Conservation (phyloP, 176 grass and related monocot genomes). For the Bolboschoenus planiculmis region DNA sequence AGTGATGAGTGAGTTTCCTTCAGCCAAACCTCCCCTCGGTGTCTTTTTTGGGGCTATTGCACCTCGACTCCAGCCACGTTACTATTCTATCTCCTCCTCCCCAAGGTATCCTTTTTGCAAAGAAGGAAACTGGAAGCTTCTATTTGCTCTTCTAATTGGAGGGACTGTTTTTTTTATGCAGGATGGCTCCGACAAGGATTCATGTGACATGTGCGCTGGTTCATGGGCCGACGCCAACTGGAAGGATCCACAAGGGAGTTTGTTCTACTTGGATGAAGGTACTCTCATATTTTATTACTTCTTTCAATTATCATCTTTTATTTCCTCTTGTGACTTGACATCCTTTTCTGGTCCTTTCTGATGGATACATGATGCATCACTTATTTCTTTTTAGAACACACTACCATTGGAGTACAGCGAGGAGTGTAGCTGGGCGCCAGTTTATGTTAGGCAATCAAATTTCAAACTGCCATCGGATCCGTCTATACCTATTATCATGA, state of each 20-base stretch:
- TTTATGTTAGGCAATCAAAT: slow-evolving; percentile 88
- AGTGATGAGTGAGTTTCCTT: slow-evolving; percentile 80
- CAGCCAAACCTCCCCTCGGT: slow-evolving; percentile 71
- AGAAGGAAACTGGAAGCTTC: background rate
- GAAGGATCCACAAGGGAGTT: slow-evolving; percentile 86
- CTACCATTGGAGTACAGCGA: slow-evolving; percentile 68
- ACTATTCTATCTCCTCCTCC: slow-evolving; percentile 91
- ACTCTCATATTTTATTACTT: slow-evolving; percentile 4
- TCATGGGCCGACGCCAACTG: slow-evolving; percentile 71
- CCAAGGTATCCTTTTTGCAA: slow-evolving; percentile 38
- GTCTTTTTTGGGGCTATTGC: slow-evolving; percentile 81
- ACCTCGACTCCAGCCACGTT: slow-evolving; percentile 75
- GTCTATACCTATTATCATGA: slow-evolving; percentile 83
- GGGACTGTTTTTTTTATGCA: slow-evolving; percentile 26
- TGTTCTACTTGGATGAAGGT: slow-evolving; percentile 99
- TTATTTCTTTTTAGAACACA: slow-evolving; percentile 50
- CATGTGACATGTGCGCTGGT: slow-evolving; percentile 86
- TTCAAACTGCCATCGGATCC: slow-evolving; percentile 74
- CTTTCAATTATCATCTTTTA: background rate
- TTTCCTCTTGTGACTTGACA: background rate
- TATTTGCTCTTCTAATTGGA: background rate
- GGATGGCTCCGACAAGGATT: slow-evolving; percentile 64
- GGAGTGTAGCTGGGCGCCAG: slow-evolving; percentile 92
- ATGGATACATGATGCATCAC: background rate
- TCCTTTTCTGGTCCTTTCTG: background rate